phyloP scores from a whole-genome alignment of 176 grass and related monocot genomes.

The Rhynchospora tenuis region DNA sequence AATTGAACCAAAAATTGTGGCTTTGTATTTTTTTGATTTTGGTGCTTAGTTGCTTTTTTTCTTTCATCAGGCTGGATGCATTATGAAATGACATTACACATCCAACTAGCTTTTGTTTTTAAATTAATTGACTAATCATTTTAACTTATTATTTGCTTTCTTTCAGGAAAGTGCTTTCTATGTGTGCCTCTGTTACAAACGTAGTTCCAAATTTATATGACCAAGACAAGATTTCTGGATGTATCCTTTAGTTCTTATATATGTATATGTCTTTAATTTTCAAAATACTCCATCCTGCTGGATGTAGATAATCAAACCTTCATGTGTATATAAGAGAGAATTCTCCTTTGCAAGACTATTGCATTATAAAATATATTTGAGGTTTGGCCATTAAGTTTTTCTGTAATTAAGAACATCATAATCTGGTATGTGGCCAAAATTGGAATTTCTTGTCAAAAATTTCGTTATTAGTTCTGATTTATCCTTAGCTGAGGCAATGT shows the following conservation, averaged over 20 bases:
- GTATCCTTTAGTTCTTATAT: conserved; percentile 62
- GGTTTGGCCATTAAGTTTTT: neutral
- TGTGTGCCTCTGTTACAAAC: conserved; percentile 66
- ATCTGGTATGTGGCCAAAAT: neutral
- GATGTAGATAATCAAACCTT: neutral
- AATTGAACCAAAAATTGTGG: neutral
- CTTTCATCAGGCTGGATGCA: neutral
- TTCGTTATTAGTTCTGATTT: conserved; percentile 4
- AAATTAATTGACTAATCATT: conserved; percentile 21
- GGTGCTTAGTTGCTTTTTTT: neutral
- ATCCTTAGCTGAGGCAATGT: conserved; percentile 18
- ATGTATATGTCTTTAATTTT: neutral
- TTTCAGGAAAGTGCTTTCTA: conserved; percentile 67
- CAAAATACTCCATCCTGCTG: neutral
- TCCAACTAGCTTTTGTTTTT: neutral
- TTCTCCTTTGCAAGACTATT: neutral
- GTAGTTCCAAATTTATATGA: conserved; percentile 65
- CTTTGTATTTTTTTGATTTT: neutral
- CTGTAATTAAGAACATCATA: too few species aligned
- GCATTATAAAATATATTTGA: neutral
- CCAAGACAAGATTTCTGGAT: conserved; percentile 56
- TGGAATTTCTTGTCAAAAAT: neutral
- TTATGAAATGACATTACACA: neutral
- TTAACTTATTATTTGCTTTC: neutral
- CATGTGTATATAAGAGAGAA: neutral